Evolutionary conservation across 768 basidiomycete genomes (phyloP).

Genomic region (Scleroderma citrinum): DNA sequence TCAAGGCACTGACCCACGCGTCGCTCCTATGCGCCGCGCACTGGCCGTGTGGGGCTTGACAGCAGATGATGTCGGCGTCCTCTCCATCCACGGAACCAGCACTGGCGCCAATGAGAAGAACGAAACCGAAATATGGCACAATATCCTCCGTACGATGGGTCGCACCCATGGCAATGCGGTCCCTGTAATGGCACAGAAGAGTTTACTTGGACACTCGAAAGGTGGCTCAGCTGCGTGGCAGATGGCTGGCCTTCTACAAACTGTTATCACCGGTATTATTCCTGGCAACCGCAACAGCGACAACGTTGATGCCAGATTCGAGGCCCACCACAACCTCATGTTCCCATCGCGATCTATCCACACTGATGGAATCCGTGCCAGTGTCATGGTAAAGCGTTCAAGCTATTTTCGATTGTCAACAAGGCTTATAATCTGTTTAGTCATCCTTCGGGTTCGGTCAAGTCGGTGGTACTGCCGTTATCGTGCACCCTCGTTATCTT

Average conservation of each 20-base stretch:
- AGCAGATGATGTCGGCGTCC: slow-evolving; percentile 86
- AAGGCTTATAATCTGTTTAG: slow-evolving; percentile 29
- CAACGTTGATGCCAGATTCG: slow-evolving; percentile 91
- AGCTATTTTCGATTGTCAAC: not conserved
- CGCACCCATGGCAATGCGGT: slow-evolving; percentile 96
- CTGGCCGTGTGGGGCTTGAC: slow-evolving; percentile 95
- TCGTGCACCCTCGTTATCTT: slow-evolving; percentile 88
- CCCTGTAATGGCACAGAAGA: slow-evolving; percentile 96
- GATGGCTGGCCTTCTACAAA: slow-evolving; percentile 87
- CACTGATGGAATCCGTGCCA: slow-evolving; percentile 87
- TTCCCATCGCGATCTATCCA: slow-evolving; percentile 97
- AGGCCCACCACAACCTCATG: slow-evolving; percentile 83
- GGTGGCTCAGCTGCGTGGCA: slow-evolving; percentile 99
- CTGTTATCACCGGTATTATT: slow-evolving; percentile 76
- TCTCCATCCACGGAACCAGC: slow-evolving; percentile 88
- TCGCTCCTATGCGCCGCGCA: slow-evolving; percentile 90
- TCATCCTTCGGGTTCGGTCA: slow-evolving; percentile 98
- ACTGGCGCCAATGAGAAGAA: slow-evolving; percentile 94
- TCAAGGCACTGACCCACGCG: slow-evolving; percentile 75
- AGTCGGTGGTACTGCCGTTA: slow-evolving; percentile 88
- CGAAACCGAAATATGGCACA: slow-evolving; percentile 95
- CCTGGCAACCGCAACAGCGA: slow-evolving; percentile 97
- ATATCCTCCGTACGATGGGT: slow-evolving; percentile 81
- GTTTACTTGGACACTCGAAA: slow-evolving; percentile 94
- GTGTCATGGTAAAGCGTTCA: slow-evolving; percentile 63